Conservation (phyloP, 2,329 filamentous ascomycete species). For the Exophiala sp. region DNA sequence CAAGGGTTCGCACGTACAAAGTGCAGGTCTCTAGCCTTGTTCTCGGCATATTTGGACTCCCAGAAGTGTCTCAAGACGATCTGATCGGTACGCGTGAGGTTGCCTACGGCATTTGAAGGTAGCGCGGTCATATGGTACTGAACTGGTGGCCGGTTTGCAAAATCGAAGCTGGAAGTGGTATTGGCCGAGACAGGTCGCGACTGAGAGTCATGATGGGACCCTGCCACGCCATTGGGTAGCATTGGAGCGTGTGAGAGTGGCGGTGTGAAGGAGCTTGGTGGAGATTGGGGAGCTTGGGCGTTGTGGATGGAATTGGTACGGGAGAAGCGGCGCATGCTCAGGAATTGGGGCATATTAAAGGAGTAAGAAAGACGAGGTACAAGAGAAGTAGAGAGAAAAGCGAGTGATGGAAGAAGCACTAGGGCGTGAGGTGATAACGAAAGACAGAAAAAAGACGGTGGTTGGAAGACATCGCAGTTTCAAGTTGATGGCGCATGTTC, state of each 20-base stretch:
- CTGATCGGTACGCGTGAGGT: constrained; percentile 27
- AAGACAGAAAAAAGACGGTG: constrained; percentile 13
- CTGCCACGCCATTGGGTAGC: constrained; percentile 16
- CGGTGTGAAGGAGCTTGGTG: constrained; percentile 23
- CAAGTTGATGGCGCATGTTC: neutral
- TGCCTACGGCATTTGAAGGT: constrained; percentile 17
- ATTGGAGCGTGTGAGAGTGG: constrained; percentile 24
- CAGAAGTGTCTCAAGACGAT: constrained; percentile 28
- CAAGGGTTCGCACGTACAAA: constrained; percentile 17
- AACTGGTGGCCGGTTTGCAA: constrained; percentile 22
- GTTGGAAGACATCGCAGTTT: neutral
- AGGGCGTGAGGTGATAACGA: neutral
- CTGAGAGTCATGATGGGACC: constrained; percentile 15
- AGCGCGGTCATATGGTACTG: constrained; percentile 18
- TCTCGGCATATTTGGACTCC: constrained; percentile 27
- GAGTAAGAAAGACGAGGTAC: neutral
- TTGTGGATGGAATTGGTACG: constrained; percentile 20
- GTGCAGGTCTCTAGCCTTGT: constrained; percentile 26
- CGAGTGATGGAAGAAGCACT: neutral
- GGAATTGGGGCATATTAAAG: constrained; percentile 19
- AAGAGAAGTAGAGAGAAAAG: constrained; percentile 1
- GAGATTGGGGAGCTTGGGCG: constrained; percentile 13
- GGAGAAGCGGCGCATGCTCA: constrained; percentile 24
- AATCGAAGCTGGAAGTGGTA: constrained; percentile 26
- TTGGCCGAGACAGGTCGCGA: constrained; percentile 25